Evolutionary conservation across 2,329 filamentous ascomycete species (phyloP), one percentile per base, ranked within the genome.

Genomic region (Trematosphaeria pertusa): DNA sequence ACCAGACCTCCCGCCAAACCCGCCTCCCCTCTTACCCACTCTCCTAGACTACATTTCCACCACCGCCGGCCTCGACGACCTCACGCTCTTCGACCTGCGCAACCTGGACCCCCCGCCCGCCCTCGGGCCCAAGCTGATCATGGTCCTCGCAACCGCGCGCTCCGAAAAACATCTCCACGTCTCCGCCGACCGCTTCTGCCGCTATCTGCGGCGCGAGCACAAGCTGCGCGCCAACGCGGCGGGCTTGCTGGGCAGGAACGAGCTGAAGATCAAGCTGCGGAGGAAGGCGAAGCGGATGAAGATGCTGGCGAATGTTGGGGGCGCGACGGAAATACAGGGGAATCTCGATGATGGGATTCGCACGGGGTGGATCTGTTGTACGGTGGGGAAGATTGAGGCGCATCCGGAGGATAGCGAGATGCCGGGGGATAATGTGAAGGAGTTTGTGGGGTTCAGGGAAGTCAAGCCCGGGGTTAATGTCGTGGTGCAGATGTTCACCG

Each of bases 281-380:
- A 81, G 94, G 32, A 87, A 92, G 69, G 86, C 88, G 6, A 89
- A 90, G 69, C 87, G 88, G 59, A 88, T 91, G 22, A 91, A 90
- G 70, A 77, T 97, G 50, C 76, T 96, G 58, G 91, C 89, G 11
- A 88, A 83, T 48, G 83, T 84, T 0, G 84, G 85, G n/a, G 79
- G 63, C 3, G 46, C 57, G 1, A 19, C 38, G 2, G 51, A 62
- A 14, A 78, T 83, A 5, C 83, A 83, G 9, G 80, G 80, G 11
- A 81, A 81, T 37, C 76, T 81, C 1, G 92, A 96, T 59, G 90
- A 97, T 64, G 93, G 92, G 2, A 89, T 96, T 41, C 87, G 88
- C 10, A 97, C 93, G 1, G 92, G 91, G 8, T 99, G 94, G 94
- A 88, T 99, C 15, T 99, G 94, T 72, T 89, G 97, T 50, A 95